Conservation (phyloP, 1,139 yeast species). For the Geotrichum carabidarum region DNA sequence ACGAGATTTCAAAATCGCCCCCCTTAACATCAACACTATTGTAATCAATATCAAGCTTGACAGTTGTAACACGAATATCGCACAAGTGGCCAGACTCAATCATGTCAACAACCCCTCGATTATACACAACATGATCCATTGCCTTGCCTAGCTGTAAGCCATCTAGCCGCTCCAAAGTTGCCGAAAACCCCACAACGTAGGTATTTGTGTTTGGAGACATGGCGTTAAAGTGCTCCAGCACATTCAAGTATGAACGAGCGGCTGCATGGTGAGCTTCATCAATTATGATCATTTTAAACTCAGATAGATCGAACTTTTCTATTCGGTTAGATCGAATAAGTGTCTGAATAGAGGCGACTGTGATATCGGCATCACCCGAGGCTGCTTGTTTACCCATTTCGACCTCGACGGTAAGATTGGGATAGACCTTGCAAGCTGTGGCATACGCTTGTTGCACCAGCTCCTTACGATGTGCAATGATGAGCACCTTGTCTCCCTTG, state of each 20-base stretch:
- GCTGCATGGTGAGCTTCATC: constrained; percentile 96
- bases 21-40: constrained; percentile 33
- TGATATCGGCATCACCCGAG: constrained; percentile 50
- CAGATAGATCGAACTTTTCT: constrained; percentile 48
- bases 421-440: constrained; percentile 48
- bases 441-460: constrained; percentile 64
- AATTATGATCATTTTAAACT: constrained; percentile 66
- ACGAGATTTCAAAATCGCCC: constrained; percentile 53
- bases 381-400: constrained; percentile 61
- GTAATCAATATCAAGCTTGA: constrained; percentile 43
- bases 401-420: constrained; percentile 52
- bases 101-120: constrained; percentile 63
- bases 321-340: constrained; percentile 48
- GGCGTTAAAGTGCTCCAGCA: constrained; percentile 56
- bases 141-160: constrained; percentile 52
- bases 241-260: constrained; percentile 58
- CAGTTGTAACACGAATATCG: constrained; percentile 61
- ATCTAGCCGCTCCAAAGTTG: constrained; percentile 70
- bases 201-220: constrained; percentile 40
- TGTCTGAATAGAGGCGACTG: constrained; percentile 75
- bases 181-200: constrained; percentile 78
- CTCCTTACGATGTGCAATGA: constrained; percentile 80
- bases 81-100: constrained; percentile 63
- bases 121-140: constrained; percentile 72
- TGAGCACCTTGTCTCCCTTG: constrained; percentile 51